Evolutionary conservation across 1,139 yeast species (phyloP), one percentile per base, ranked within the genome.

Genomic region (Wickerhamomyces sp.): DNA sequence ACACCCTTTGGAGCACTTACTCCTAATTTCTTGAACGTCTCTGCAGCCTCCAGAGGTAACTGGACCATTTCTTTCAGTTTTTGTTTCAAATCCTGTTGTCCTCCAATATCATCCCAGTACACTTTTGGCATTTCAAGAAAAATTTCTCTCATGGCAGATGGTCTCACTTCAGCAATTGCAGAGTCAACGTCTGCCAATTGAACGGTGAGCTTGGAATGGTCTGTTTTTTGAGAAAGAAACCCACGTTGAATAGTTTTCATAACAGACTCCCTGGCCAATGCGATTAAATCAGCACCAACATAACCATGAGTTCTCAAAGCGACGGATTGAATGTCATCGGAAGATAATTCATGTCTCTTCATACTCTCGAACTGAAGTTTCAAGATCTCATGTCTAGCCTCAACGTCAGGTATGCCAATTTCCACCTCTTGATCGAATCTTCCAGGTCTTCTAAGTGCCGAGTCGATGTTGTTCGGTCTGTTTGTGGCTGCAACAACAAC

Each of bases 111-210:
- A 12, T 76, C 64, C 98, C 98, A 91, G 45, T 75, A 71, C 1
- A 89, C 95, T 52, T 87, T 85, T 4, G 98, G 97, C 72, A 89
- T 86, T 52, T 91, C 99, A 36, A 91, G 65, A 41, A 88, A 80
- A 37, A 89, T 86, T 54, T 93, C 98, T 40, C 96, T 72, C 98
- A 93, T 91, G 2, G 97, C 98, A 40, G 95, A 84, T 2, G 98
- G 98, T 33, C 95, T 70, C 7, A 91, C 77, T 22, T 85, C 93
- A 1, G 78, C 63, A 52, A 88, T 59, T 0, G 96, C 91, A 16
- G 60, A 61, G 30, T 75, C 74, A 18, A 89, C 65, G 52, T 89
- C 95, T 1, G 56, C 61, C 9, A 65, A 38, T 2, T 57, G 49
- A 1, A 74, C 67, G 35, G 55, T 59, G 45, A 70, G 54, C 1